Evolutionary conservation across 2,329 filamentous ascomycete genomes (phyloP).

Genomic region (Calonectria multiphialidica): DNA sequence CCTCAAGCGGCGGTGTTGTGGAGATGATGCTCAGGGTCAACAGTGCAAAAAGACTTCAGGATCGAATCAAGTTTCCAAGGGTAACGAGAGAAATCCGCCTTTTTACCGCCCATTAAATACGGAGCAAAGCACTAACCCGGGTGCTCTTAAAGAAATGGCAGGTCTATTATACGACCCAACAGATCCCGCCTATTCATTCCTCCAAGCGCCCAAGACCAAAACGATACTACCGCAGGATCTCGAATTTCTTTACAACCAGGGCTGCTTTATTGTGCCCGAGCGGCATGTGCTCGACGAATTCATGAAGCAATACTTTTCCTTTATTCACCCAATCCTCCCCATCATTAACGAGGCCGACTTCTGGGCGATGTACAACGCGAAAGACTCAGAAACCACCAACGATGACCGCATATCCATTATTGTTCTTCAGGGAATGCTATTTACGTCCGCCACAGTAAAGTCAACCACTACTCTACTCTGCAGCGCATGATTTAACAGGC

Average conservation of each 20-base stretch:
- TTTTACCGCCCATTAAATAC: not conserved
- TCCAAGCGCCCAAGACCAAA: conserved; percentile 35
- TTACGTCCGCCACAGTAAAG: conserved; percentile 37
- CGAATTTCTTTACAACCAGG: conserved; percentile 40
- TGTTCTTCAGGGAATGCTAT: conserved; percentile 38
- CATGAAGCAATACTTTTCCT: conserved; percentile 43
- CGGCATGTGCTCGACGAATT: conserved; percentile 42
- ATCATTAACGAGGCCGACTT: conserved; percentile 41
- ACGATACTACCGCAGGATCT: conserved; percentile 39
- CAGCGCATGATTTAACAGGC: not conserved
- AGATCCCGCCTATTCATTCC: conserved; percentile 38
- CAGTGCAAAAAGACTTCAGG: not conserved
- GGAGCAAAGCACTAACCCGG: not conserved
- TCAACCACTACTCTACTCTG: not conserved
- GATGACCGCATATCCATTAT: conserved; percentile 35
- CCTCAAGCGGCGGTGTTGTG: not conserved
- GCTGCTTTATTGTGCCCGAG: conserved; percentile 42
- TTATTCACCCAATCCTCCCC: conserved; percentile 46
- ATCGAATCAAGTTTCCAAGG: not conserved
- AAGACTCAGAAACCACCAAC: conserved; percentile 8
- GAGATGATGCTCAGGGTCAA: not conserved
- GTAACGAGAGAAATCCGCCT: not conserved
- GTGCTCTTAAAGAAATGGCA: not conserved
- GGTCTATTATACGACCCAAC: conserved; percentile 4
- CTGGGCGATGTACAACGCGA: conserved; percentile 38